Conservation (phyloP, 2,329 filamentous ascomycete species). For the Periglandula ipomoeae region DNA sequence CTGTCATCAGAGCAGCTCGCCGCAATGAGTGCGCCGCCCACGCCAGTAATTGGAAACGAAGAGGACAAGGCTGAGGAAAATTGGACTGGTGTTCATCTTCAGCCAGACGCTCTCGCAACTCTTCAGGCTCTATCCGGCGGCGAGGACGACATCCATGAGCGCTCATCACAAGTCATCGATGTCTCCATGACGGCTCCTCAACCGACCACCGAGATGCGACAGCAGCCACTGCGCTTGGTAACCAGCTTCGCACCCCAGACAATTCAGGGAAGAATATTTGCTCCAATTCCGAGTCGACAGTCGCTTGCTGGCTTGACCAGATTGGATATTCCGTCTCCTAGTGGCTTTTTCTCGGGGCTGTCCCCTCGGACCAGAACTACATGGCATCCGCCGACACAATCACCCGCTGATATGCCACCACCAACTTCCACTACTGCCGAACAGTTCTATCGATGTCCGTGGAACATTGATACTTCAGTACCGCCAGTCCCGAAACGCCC, state of each 20-base stretch:
- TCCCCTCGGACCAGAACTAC: conserved; percentile 68
- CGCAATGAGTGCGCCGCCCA: conserved; percentile 72
- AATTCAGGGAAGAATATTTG: conserved; percentile 13
- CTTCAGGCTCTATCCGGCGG: conserved; percentile 61
- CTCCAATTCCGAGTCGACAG: conserved; percentile 31
- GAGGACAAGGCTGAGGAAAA: conserved; percentile 46
- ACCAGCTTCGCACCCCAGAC: conserved; percentile 27
- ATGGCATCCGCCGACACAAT: conserved; percentile 59
- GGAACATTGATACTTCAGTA: conserved; percentile 41
- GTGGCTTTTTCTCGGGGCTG: conserved; percentile 83
- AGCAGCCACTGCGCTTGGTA: conserved; percentile 41
- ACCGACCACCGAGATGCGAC: conserved; percentile 35
- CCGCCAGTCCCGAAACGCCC: conserved; percentile 27
- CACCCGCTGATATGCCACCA: conserved; percentile 44
- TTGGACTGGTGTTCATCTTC: conserved; percentile 68
- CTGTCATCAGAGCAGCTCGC: conserved; percentile 82
- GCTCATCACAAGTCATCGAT: conserved; percentile 34
- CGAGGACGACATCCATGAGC: conserved; percentile 45
- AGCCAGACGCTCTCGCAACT: conserved; percentile 71
- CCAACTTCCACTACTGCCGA: conserved; percentile 89
- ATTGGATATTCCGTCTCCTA: conserved; percentile 83
- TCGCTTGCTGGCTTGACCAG: conserved; percentile 66
- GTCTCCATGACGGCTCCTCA: conserved; percentile 23
- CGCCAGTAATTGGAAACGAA: conserved; percentile 58
- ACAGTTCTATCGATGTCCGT: conserved; percentile 81